These are phyloP conservation scores for Coemansia sp. DNA, from an alignment of 192 early-diverging fungal genomes.

Conservation along the genomic window DNA sequence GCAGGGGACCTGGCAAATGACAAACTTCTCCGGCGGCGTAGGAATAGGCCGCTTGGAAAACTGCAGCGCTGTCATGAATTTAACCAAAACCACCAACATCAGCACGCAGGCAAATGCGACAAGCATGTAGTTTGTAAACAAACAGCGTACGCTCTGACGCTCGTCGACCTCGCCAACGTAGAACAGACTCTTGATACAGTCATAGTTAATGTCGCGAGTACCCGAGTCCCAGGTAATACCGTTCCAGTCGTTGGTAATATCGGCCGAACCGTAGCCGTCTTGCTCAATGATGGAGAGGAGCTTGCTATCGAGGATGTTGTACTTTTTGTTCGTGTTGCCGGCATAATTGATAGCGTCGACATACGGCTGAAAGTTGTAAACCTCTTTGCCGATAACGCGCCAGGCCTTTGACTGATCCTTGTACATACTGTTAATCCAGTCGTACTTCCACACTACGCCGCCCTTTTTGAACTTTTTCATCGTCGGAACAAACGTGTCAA, in stretches of 20 bases:
- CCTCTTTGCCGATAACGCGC: constrained; percentile 63
- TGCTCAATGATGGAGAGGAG: constrained; percentile 37
- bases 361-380: constrained; percentile 72
- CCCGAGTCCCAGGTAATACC: constrained; percentile 36
- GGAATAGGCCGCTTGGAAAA: constrained; percentile 70
- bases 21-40: constrained; percentile 91
- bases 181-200: constrained; percentile 85
- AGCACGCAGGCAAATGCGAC: constrained; percentile 76
- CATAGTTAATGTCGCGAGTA: constrained; percentile 43
- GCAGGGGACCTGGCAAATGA: constrained; percentile 95
- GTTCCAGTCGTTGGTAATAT: constrained; percentile 45
- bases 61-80: constrained; percentile 80
- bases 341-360: constrained; percentile 26
- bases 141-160: constrained; percentile 72
- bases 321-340: constrained; percentile 39
- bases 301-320: constrained; percentile 58
- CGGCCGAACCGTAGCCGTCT: constrained; percentile 55
- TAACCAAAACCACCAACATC: constrained; percentile 76
- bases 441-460: constrained; percentile 61
- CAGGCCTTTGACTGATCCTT: constrained; percentile 54
- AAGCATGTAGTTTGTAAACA: constrained; percentile 86
- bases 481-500: constrained; percentile 15
- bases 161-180: constrained; percentile 83
- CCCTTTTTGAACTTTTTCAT: constrained; percentile 60
- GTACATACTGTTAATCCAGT: constrained; percentile 59